Conservation (phyloP, 495 filamentous ascomycete genomes). For the Pyrenula massariospora region DNA sequence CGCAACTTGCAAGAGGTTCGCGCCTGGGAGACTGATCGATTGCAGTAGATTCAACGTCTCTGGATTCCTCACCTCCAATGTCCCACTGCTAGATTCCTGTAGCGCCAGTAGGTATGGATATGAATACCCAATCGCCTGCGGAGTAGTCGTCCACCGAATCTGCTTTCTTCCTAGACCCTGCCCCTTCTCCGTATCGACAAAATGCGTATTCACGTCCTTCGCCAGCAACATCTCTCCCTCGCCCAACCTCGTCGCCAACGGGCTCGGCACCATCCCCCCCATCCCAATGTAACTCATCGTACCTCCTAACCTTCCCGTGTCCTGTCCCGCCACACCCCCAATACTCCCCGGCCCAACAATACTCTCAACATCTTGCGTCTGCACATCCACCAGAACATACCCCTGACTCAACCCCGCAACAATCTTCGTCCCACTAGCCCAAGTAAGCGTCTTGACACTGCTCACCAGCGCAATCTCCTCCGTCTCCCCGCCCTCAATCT, state of each 20-base stretch:
- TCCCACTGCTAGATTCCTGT: constrained; percentile 72
- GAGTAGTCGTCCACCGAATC: constrained; percentile 80
- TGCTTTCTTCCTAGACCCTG: constrained; percentile 75
- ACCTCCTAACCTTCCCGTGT: constrained; percentile 49
- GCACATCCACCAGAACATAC: constrained; percentile 82
- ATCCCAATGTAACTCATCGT: constrained; percentile 95
- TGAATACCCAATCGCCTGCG: constrained; percentile 84
- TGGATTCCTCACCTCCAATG: constrained; percentile 84
- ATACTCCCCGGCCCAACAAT: constrained; percentile 70
- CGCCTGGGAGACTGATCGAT: constrained; percentile 66
- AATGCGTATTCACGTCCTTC: constrained; percentile 92
- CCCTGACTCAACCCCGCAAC: constrained; percentile 80
- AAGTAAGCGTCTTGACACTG: constrained; percentile 71
- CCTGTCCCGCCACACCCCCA: constrained; percentile 52
- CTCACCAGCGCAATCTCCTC: constrained; percentile 70
- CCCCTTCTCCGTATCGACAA: constrained; percentile 65
- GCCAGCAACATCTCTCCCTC: constrained; percentile 80
- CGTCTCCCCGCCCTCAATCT: constrained; percentile 53
- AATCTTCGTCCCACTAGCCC: constrained; percentile 75
- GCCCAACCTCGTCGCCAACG: constrained; percentile 67
- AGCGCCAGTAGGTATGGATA: constrained; percentile 91
- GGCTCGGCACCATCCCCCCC: constrained; percentile 80
- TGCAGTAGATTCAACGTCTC: constrained; percentile 82
- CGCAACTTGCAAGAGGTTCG: constrained; percentile 79
- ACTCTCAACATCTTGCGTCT: constrained; percentile 54